Percentiles rank a stretch among this genome's conserved stretches.
These are phyloP conservation scores for Penicillium coprophilum DNA, from an alignment of 495 filamentous ascomycete species.

Conservation along the genomic window DNA sequence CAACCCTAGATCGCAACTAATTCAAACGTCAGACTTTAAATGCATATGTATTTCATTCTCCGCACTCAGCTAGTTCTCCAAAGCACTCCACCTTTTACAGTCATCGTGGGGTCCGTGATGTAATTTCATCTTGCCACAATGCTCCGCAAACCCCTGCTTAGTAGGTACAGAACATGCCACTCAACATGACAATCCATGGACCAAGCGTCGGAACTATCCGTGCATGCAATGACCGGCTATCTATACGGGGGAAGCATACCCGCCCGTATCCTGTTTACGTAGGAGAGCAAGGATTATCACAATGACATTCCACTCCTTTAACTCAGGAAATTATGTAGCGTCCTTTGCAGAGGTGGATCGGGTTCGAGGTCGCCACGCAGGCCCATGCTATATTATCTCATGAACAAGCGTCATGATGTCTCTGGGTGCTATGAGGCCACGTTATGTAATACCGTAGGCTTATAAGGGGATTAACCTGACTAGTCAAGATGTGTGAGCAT, in stretches of 20 bases:
- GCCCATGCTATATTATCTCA: slow-evolving; percentile 56
- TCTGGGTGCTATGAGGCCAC: slow-evolving; percentile 9
- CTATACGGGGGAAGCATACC: slow-evolving; percentile 52
- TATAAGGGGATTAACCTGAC: slow-evolving; percentile 28
- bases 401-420: slow-evolving; percentile 50
- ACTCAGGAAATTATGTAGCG: slow-evolving; percentile 19
- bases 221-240: slow-evolving; percentile 50
- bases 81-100: slow-evolving; percentile 19
- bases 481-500: slow-evolving; percentile 30
- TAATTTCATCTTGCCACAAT: slow-evolving; percentile 17
- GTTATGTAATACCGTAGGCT: slow-evolving; percentile 7
- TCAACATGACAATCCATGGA: slow-evolving; percentile 54
- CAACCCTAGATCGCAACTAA: slow-evolving; percentile 1
- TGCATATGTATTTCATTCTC: slow-evolving; percentile 7
- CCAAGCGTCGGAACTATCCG: slow-evolving; percentile 52
- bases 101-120: slow-evolving; percentile 7
- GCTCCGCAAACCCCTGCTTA: slow-evolving; percentile 47
- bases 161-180: slow-evolving; percentile 36
- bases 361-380: slow-evolving; percentile 64
- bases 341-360: slow-evolving; percentile 82
- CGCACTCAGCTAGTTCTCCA: slow-evolving; percentile 3
- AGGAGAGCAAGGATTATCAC: slow-evolving; percentile 36
- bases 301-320: slow-evolving; percentile 11
- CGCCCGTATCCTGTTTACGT: slow-evolving; percentile 59
- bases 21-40: slow-evolving; percentile 2